Percentiles rank a stretch among this genome's conserved stretches.
phyloP scores from a whole-genome alignment of 2,329 filamentous ascomycete species.

The Botrytis byssoidea region DNA sequence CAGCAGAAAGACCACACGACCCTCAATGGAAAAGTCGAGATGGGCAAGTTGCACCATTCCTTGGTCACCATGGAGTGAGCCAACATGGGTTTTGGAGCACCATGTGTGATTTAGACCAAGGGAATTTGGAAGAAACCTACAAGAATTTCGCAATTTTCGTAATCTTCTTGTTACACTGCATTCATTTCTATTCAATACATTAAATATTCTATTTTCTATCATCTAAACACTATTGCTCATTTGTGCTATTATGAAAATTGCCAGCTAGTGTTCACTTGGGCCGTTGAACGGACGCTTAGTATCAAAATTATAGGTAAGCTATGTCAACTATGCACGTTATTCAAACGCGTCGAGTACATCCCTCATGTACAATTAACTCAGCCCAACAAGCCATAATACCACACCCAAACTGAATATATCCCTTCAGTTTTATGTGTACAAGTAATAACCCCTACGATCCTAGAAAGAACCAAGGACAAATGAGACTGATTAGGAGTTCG shows the following conservation, averaged over 20 bases:
- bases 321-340: neutral
- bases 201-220: neutral
- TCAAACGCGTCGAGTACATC: neutral
- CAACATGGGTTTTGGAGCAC: neutral
- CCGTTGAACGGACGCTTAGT: neutral
- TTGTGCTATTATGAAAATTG: neutral
- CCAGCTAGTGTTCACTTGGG: neutral
- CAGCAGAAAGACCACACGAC: neutral
- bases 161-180: neutral
- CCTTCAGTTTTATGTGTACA: neutral
- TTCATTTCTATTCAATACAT: neutral
- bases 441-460: neutral
- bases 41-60: neutral
- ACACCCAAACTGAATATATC: neutral
- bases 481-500: neutral
- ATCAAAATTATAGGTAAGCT: neutral
- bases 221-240: neutral
- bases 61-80: neutral
- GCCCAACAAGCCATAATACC: neutral
- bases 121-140: neutral
- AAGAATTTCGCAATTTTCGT: neutral
- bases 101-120: neutral
- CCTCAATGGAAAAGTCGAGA: neutral
- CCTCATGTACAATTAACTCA: neutral
- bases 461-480: neutral